These are phyloP conservation scores for Epithemia pelagica DNA, from an alignment of 108 stramenopile species.

Conservation along the genomic window DNA sequence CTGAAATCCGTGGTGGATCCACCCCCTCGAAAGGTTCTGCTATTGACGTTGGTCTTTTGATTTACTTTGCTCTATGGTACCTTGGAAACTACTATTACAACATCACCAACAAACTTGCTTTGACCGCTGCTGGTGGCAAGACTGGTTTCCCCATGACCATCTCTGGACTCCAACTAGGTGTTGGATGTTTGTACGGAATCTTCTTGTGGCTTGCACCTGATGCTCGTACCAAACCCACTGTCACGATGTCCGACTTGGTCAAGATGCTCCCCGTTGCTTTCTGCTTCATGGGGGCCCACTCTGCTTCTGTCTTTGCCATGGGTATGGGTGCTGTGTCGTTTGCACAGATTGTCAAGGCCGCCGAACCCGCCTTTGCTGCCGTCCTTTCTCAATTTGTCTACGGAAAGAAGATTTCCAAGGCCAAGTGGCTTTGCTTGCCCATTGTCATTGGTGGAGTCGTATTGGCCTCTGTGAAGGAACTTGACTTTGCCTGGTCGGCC, in stretches of 20 bases:
- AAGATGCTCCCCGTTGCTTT: slow-evolving; percentile 88
- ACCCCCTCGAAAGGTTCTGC: slow-evolving; percentile 2
- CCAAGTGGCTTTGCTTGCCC: slow-evolving; percentile 91
- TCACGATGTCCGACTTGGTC: slow-evolving; percentile 70
- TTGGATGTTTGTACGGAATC: slow-evolving; percentile 78
- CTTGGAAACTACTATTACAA: slow-evolving; percentile 91
- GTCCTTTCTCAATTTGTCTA: slow-evolving; percentile 86
- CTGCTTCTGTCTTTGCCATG: slow-evolving; percentile 87
- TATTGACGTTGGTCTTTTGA: slow-evolving; percentile 73
- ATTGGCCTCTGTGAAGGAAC: slow-evolving; percentile 87
- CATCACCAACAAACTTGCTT: slow-evolving; percentile 87
- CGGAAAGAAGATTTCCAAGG: slow-evolving; percentile 75
- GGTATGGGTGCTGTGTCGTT: slow-evolving; percentile 90
- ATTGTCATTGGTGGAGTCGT: slow-evolving; percentile 91
- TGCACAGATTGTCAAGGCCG: slow-evolving; percentile 92
- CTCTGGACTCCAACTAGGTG: slow-evolving; percentile 78
- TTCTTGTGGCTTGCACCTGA: slow-evolving; percentile 90
- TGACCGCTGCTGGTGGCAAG: slow-evolving; percentile 83
- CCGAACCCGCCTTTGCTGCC: slow-evolving; percentile 91
- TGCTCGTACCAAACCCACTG: slow-evolving; percentile 59
- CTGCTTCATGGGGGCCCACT: slow-evolving; percentile 90
- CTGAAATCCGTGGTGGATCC: slow-evolving; percentile 10
- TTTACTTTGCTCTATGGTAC: slow-evolving; percentile 90
- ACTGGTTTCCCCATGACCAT: slow-evolving; percentile 89
- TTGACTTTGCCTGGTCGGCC: slow-evolving; percentile 88